These are phyloP conservation scores for Nicotiana otophora DNA, from an alignment of 257 asterid species.

Conservation along the genomic window DNA sequence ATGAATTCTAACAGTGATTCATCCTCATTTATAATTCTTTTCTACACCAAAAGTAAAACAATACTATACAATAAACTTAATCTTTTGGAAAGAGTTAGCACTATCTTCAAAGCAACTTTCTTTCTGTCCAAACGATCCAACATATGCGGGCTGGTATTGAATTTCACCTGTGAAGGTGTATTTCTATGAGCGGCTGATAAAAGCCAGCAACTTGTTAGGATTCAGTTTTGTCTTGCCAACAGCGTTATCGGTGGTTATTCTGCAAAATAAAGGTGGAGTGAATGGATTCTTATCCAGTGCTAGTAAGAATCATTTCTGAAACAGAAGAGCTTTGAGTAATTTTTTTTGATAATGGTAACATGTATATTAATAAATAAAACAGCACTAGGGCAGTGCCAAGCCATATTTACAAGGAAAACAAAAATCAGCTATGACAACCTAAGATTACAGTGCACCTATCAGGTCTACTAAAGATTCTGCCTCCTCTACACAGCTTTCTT, in stretches of 20 bases:
- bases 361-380: too few relatives aligned
- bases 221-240: background rate
- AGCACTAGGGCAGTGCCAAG: too few relatives aligned
- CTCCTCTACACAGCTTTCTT: too few relatives aligned
- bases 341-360: background rate
- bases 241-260: background rate
- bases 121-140: background rate
- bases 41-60: background rate
- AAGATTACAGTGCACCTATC: too few relatives aligned
- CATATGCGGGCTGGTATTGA: background rate
- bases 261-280: background rate
- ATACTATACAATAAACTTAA: background rate
- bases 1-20: background rate
- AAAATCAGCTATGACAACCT: too few relatives aligned
- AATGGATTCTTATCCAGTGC: background rate
- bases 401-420: too few relatives aligned
- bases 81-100: background rate
- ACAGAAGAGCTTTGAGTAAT: background rate
- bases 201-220: background rate
- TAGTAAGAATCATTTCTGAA: background rate
- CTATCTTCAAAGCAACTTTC: background rate
- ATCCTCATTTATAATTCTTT: background rate
- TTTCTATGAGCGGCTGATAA: background rate
- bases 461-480: too few relatives aligned
- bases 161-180: conserved; percentile 1